A percentile compares a stretch with the other conserved stretches of the same genome.
phyloP scores from a whole-genome alignment of 108 stramenopile genomes.

The Fragilaria crotonensis region DNA sequence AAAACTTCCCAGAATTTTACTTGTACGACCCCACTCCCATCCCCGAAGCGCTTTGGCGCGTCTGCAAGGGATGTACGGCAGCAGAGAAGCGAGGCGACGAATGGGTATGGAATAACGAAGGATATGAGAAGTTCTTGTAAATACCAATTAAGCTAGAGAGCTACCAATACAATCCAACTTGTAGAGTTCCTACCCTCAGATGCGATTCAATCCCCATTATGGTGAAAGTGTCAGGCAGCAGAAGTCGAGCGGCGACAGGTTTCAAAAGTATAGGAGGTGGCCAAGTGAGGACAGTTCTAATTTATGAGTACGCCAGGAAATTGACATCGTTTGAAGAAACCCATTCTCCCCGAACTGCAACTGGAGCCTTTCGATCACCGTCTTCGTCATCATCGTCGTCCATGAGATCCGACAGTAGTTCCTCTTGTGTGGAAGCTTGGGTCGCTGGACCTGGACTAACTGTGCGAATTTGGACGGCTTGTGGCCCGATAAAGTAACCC shows the following conservation, averaged over 20 bases:
- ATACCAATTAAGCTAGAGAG: too few relatives aligned
- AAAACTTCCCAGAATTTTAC: constrained; percentile 73
- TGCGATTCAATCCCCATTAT: too few relatives aligned
- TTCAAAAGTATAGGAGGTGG: too few relatives aligned
- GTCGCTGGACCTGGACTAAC: constrained; percentile 12
- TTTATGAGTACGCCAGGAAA: constrained; percentile 11
- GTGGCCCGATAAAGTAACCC: constrained; percentile 76
- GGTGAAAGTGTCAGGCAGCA: too few relatives aligned
- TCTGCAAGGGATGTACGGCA: constrained; percentile 73
- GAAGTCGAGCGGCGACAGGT: too few relatives aligned
- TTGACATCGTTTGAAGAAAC: constrained; percentile 19
- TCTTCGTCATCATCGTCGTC: constrained; percentile 54
- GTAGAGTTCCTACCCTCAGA: too few relatives aligned
- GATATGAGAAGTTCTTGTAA: constrained; percentile 43
- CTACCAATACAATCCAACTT: too few relatives aligned
- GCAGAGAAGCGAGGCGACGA: constrained; percentile 66
- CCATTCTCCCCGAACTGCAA: constrained; percentile 16
- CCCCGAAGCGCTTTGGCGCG: constrained; percentile 77
- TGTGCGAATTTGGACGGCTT: constrained; percentile 65
- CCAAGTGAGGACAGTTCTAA: too few relatives aligned
- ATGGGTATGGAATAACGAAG: constrained; percentile 78
- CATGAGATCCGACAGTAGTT: constrained; percentile 72
- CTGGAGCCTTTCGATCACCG: constrained; percentile 4
- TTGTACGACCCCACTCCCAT: constrained; percentile 84
- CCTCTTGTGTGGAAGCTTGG: constrained; percentile 30